These are phyloP conservation scores for Candida adriatica DNA, from an alignment of 805 yeast species.

Conservation along the genomic window DNA sequence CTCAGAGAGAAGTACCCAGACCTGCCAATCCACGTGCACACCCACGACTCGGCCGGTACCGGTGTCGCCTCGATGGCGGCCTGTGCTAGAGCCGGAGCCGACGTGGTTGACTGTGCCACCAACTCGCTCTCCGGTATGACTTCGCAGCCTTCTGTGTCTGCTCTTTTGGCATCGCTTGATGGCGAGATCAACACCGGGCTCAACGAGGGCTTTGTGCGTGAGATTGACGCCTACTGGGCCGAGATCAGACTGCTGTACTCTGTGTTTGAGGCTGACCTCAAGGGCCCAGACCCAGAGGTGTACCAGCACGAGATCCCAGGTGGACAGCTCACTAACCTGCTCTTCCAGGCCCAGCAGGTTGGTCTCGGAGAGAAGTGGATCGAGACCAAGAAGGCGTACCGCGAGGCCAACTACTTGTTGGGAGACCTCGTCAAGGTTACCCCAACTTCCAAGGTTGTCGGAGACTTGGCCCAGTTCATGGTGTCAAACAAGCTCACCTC, in stretches of 20 bases:
- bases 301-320: slow-evolving; percentile 99
- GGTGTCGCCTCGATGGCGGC: slow-evolving; percentile 97
- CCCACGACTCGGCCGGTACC: slow-evolving; percentile 99
- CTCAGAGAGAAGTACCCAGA: slow-evolving; percentile 85
- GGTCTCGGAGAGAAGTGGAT: slow-evolving; percentile 97
- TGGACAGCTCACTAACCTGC: slow-evolving; percentile 95
- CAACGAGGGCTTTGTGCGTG: slow-evolving; percentile 60
- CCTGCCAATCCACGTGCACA: slow-evolving; percentile 96
- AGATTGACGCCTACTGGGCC: slow-evolving; percentile 94
- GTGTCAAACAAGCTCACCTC: slow-evolving; percentile 85
- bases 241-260: slow-evolving; percentile 96
- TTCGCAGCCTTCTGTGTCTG: slow-evolving; percentile 94
- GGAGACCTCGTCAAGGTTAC: slow-evolving; percentile 99
- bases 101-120: slow-evolving; percentile 94
- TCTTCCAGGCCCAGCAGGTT: slow-evolving; percentile 99
- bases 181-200: slow-evolving; percentile 77
- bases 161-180: slow-evolving; percentile 86
- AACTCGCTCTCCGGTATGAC: slow-evolving; percentile 98
- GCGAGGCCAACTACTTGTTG: slow-evolving; percentile 79
- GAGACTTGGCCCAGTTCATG: slow-evolving; percentile 99
- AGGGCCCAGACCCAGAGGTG: slow-evolving; percentile 99
- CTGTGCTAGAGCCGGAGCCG: slow-evolving; percentile 94
- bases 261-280: slow-evolving; percentile 95
- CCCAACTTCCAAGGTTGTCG: slow-evolving; percentile 99
- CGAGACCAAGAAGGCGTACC: slow-evolving; percentile 91